phyloP scores from a whole-genome alignment of 2,329 filamentous ascomycete species.

The Ceratocystis destructans region DNA sequence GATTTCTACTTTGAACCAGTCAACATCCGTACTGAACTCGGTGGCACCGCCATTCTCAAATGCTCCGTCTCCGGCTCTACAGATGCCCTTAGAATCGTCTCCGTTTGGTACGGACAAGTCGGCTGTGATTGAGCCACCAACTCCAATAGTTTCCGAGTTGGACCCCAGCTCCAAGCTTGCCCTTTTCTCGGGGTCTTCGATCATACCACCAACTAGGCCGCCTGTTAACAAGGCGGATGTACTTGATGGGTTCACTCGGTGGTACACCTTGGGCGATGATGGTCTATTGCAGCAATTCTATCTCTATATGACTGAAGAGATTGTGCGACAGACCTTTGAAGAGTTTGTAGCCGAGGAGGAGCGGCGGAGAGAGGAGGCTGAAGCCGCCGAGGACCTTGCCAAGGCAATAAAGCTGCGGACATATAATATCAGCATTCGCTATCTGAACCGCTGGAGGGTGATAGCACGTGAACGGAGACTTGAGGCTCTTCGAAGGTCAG shows the following conservation, averaged over 20 bases:
- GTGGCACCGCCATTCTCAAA: neutral
- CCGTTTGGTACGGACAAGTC: neutral
- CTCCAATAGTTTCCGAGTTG: neutral
- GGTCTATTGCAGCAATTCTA: constrained; percentile 41
- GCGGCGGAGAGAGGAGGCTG: constrained; percentile 33
- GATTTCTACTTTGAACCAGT: neutral
- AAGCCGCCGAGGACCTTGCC: constrained; percentile 34
- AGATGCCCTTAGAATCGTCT: neutral
- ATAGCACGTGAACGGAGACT: constrained; percentile 36
- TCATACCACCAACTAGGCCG: neutral
- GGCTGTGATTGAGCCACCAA: neutral
- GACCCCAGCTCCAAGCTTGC: constrained; percentile 13
- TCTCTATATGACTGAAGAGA: constrained; percentile 32
- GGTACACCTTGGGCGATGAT: constrained; percentile 41
- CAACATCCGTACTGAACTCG: neutral
- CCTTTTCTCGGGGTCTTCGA: constrained; percentile 12
- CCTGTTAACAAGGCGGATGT: constrained; percentile 10
- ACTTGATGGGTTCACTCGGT: constrained; percentile 38
- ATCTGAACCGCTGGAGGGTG: constrained; percentile 43
- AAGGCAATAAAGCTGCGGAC: constrained; percentile 36
- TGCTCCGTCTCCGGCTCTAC: neutral
- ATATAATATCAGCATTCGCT: constrained; percentile 40
- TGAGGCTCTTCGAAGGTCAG: constrained; percentile 37
- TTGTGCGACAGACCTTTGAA: constrained; percentile 32
- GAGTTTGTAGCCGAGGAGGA: constrained; percentile 30